These are phyloP conservation scores for Taphrina flavorubra DNA, from an alignment of 1,139 yeast genomes.

Conservation along the genomic window DNA sequence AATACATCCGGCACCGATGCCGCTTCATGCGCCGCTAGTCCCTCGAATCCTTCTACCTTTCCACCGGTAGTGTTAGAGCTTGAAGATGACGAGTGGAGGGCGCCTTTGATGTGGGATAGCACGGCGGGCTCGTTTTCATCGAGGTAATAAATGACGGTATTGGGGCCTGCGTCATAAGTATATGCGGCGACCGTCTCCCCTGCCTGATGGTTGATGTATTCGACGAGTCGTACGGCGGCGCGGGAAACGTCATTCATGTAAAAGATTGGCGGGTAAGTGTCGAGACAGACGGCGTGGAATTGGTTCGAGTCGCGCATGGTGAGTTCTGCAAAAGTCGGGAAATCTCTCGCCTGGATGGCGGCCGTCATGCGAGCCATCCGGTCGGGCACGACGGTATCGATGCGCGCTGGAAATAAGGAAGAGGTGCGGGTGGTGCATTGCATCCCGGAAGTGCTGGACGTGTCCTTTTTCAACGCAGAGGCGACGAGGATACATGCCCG, in stretches of 20 bases:
- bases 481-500: conserved; percentile 91
- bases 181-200: conserved; percentile 83
- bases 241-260: conserved; percentile 95
- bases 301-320: conserved; percentile 97
- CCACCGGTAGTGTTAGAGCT: conserved; percentile 79
- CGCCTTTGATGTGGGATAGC: conserved; percentile 51
- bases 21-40: conserved; percentile 55
- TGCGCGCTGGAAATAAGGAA: conserved; percentile 78
- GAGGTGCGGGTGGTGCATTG: conserved; percentile 91
- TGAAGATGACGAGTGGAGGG: conserved; percentile 55
- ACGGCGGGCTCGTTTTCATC: conserved; percentile 71
- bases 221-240: conserved; percentile 79
- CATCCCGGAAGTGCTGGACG: conserved; percentile 95
- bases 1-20: conserved; percentile 69
- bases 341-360: conserved; percentile 73
- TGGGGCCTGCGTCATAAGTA: conserved; percentile 99
- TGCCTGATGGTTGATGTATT: conserved; percentile 68
- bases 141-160: conserved; percentile 91
- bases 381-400: conserved; percentile 78
- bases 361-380: conserved; percentile 82
- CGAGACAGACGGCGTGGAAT: conserved; percentile 95
- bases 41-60: conserved; percentile 51
- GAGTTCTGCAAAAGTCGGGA: conserved; percentile 77
- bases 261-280: conserved; percentile 93
- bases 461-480: conserved; percentile 89